phyloP scores from a whole-genome alignment of 2,329 filamentous ascomycete genomes.

The Aspergillus sergii region DNA sequence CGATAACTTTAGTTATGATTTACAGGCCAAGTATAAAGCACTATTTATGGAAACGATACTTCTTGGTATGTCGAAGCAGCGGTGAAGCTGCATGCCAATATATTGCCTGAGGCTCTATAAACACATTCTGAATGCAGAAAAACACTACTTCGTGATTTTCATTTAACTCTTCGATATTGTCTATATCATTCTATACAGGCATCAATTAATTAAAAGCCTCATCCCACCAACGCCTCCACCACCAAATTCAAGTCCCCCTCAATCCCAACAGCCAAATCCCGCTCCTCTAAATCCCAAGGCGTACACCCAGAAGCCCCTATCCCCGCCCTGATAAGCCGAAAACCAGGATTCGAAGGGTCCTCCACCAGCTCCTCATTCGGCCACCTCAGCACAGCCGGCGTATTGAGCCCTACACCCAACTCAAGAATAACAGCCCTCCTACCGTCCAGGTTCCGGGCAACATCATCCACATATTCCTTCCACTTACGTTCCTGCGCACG shows the following conservation, averaged over 20 bases:
- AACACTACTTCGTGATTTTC: too few species aligned
- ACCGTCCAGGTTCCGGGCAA: neutral
- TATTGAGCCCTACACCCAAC: slow-evolving; percentile 26
- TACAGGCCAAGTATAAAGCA: neutral
- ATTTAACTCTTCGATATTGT: neutral
- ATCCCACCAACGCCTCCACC: slow-evolving; percentile 3
- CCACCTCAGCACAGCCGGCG: slow-evolving; percentile 25
- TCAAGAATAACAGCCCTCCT: slow-evolving; percentile 20
- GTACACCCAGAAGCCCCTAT: slow-evolving; percentile 23
- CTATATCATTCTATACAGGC: neutral
- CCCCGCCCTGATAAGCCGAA: slow-evolving; percentile 22
- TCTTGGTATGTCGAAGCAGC: neutral
- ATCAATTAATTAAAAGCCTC: neutral
- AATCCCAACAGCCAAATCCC: slow-evolving; percentile 19
- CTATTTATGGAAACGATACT: neutral
- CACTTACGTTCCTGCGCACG: slow-evolving; percentile 16
- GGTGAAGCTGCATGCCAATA: neutral
- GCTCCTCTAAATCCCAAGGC: slow-evolving; percentile 24
- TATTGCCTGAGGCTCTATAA: neutral
- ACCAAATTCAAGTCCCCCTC: slow-evolving; percentile 14
- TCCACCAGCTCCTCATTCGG: slow-evolving; percentile 24
- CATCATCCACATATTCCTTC: neutral
- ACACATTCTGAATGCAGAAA: neutral
- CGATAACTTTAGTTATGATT: neutral
- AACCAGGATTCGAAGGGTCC: neutral